Conservation (phyloP, 805 yeast species). For the Cyberlindnera euphorbiiphila region DNA sequence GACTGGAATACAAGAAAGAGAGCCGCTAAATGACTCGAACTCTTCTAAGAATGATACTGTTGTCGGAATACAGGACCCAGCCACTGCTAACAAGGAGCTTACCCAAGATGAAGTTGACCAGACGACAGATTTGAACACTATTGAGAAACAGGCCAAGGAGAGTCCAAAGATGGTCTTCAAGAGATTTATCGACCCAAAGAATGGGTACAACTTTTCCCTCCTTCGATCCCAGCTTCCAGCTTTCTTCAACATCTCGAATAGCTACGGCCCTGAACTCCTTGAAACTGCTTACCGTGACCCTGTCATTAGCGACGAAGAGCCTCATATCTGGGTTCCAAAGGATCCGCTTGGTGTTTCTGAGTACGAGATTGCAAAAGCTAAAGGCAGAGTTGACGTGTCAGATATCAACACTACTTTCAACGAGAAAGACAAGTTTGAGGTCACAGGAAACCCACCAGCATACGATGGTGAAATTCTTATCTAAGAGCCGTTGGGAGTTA, state of each 20-base stretch:
- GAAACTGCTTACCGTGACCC: constrained; percentile 49
- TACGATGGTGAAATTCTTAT: constrained; percentile 40
- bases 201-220: constrained; percentile 41
- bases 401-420: constrained; percentile 55
- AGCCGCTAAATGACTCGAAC: constrained; percentile 25
- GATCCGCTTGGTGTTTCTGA: constrained; percentile 67
- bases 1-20: constrained; percentile 18
- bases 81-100: constrained; percentile 4
- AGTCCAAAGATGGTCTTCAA: constrained; percentile 18
- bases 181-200: constrained; percentile 40
- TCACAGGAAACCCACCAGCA: constrained; percentile 67
- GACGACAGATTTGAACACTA: constrained; percentile 17
- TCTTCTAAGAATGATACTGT: constrained; percentile 30
- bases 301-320: constrained; percentile 49
- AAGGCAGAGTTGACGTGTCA: constrained; percentile 50
- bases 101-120: constrained; percentile 27
- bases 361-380: constrained; percentile 51
- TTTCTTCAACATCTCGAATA: constrained; percentile 31
- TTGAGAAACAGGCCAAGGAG: constrained; percentile 18
- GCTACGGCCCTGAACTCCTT: constrained; percentile 30
- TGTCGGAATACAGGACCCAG: constrained; percentile 25
- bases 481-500: not conserved
- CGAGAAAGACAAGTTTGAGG: constrained; percentile 52
- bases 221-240: constrained; percentile 39
- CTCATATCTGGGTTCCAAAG: constrained; percentile 66